Conservation (phyloP, 768 basidiomycete species). For the Psilocybe tampanensis region DNA sequence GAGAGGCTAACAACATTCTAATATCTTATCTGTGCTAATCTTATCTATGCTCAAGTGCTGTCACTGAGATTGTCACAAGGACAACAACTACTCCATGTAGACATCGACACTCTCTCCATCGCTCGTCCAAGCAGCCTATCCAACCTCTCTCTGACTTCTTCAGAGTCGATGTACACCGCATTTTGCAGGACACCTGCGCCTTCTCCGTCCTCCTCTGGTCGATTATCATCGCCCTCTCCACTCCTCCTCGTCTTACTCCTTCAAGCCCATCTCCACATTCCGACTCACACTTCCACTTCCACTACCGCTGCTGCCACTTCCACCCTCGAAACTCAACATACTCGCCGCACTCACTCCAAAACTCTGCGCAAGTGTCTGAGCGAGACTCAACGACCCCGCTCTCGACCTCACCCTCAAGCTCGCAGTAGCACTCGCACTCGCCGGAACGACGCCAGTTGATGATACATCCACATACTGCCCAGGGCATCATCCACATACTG, state of each 20-base stretch:
- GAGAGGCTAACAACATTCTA: too few relatives aligned
- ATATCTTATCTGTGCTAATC: too few relatives aligned
- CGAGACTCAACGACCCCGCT: slow-evolving; percentile 4
- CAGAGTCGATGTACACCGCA: slow-evolving; percentile 39
- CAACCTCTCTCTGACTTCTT: slow-evolving; percentile 28
- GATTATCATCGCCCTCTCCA: too few relatives aligned
- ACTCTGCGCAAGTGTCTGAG: neutral
- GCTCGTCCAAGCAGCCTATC: slow-evolving; percentile 24
- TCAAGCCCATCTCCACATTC: neutral
- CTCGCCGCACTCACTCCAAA: neutral
- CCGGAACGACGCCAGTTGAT: too few relatives aligned
- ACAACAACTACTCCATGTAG: too few relatives aligned
- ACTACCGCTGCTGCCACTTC: neutral
- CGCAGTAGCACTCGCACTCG: too few relatives aligned
- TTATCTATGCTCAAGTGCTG: too few relatives aligned
- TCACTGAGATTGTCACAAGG: too few relatives aligned
- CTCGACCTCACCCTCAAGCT: neutral
- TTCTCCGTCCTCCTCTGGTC: neutral
- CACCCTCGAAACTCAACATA: neutral
- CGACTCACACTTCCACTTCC: neutral
- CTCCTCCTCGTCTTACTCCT: too few relatives aligned
- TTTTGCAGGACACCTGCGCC: slow-evolving; percentile 20
- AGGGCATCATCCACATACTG: too few relatives aligned
- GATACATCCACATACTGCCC: too few relatives aligned
- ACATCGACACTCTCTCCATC: too few relatives aligned